These are phyloP conservation scores for Leptodontidium sp. DNA, from an alignment of 2,329 filamentous ascomycete species.

Conservation along the genomic window DNA sequence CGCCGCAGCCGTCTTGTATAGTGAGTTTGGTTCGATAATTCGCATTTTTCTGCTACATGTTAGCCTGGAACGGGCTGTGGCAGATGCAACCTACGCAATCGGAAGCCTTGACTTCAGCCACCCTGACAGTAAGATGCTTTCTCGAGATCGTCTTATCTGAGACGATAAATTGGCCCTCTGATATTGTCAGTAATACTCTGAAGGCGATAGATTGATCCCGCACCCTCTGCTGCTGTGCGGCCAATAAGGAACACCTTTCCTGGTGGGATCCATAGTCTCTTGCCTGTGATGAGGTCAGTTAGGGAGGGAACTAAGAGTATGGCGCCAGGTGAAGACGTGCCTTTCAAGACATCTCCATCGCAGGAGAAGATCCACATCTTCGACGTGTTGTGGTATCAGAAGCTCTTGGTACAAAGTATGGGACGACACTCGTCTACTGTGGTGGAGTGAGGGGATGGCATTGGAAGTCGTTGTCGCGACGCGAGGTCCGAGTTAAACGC, in stretches of 20 bases:
- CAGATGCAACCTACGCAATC: conserved; percentile 65
- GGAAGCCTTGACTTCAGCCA: conserved; percentile 69
- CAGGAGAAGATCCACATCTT: conserved; percentile 64
- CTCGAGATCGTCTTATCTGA: conserved; percentile 85
- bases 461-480: background rate
- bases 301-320: background rate
- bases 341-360: conserved; percentile 60
- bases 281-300: conserved; percentile 55
- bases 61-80: conserved; percentile 19
- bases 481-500: background rate
- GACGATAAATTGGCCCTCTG: conserved; percentile 74
- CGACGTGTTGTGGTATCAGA: background rate
- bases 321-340: conserved; percentile 43
- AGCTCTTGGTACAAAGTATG: no score
- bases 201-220: conserved; percentile 39
- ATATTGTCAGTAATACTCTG: conserved; percentile 18
- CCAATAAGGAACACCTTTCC: conserved; percentile 89
- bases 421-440: background rate
- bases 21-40: conserved; percentile 69
- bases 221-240: conserved; percentile 74
- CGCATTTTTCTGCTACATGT: conserved; percentile 34
- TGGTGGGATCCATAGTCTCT: conserved; percentile 83
- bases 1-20: conserved; percentile 70
- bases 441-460: conserved; percentile 6
- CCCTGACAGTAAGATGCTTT: conserved; percentile 82